phyloP scores from a whole-genome alignment of 495 filamentous ascomycete genomes.

The Hapsidospora chrysogenum region DNA sequence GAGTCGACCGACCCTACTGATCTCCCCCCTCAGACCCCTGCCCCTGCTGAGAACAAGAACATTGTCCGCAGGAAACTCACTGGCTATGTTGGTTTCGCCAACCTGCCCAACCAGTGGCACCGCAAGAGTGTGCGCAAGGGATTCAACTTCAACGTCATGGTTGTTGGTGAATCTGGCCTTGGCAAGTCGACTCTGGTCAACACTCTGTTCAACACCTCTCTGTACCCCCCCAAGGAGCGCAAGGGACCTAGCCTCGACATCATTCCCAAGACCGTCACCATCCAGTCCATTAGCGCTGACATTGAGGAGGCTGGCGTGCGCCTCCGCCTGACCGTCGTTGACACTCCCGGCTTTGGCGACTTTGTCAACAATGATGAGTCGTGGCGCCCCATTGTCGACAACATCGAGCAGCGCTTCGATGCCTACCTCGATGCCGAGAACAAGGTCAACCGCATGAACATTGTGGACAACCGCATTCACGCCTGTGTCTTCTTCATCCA shows the following conservation, averaged over 20 bases:
- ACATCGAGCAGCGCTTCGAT: constrained; percentile 97
- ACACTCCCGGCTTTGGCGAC: constrained; percentile 95
- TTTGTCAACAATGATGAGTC: constrained; percentile 99
- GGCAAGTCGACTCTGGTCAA: constrained; percentile 99
- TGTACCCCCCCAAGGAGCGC: constrained; percentile 96
- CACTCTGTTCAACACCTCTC: constrained; percentile 97
- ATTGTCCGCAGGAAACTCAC: constrained; percentile 97
- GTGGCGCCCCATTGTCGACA: constrained; percentile 96
- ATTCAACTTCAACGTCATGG: constrained; percentile 99
- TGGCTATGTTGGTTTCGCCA: constrained; percentile 96
- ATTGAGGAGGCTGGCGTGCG: constrained; percentile 99
- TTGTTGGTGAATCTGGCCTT: constrained; percentile 97
- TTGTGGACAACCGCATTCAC: constrained; percentile 95
- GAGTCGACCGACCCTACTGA: background rate
- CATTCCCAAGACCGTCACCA: constrained; percentile 96
- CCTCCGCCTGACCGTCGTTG: constrained; percentile 89
- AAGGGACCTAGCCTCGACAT: constrained; percentile 94
- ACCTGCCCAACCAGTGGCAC: constrained; percentile 99
- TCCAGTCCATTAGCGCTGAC: constrained; percentile 96
- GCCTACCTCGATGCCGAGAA: constrained; percentile 97
- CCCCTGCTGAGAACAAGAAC: constrained; percentile 80
- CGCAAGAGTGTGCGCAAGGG: constrained; percentile 99
- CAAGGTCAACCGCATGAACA: constrained; percentile 99
- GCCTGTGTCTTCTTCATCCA: constrained; percentile 99
- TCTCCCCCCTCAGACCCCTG: constrained; percentile 19